Evolutionary conservation across 352 stramenopile genomes (phyloP), one percentile per base, ranked within the genome.

Genomic region (Globisporangium alternatum): DNA sequence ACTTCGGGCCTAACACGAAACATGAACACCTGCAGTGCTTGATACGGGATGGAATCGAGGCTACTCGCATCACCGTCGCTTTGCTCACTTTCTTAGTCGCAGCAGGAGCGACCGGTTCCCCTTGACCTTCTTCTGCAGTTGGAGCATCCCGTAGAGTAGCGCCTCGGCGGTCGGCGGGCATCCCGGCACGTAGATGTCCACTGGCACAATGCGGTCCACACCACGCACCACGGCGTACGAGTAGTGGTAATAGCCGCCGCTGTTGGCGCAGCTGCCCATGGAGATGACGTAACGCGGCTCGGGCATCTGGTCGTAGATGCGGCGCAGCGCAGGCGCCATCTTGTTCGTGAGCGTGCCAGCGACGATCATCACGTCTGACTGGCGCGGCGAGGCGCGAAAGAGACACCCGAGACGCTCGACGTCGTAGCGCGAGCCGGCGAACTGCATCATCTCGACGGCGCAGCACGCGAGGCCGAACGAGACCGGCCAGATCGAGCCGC

Each of bases 281-380:
- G 92, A 98, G 52, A 99, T 74, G 15, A 99, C 97, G 82, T 97
- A 99, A 55, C 97, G 89, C 10, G 97, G 97, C 77, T 99, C 97
- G 2, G 98, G 97, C 97, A 99, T 99, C 80, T 99, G 97, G 83
- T 99, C 98, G 84, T 99, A 99, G 41, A 99, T 88, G 52, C 88
- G 86, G 49, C 97, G 88, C 9, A 99, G 84, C 9, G 97, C 98
- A 0, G 98, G 98, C 21, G 97, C 97, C 97, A 99, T 99, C 78
- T 99, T 99, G 88, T 99, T 99, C 64, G 97, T 99, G 25, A 99
- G 76, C 22, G 97, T 99, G 5, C 98, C 97, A 17, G 98, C 96
- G 19, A 99, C 97, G 83, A 99, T 98, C 98, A 99, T 99, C 7
- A 99, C 96, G 81, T 99, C 98, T 6, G 95, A 98, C 74, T 98